Evolutionary conservation across 495 filamentous ascomycete species (phyloP).

Genomic region (Penicillium arizonense): DNA sequence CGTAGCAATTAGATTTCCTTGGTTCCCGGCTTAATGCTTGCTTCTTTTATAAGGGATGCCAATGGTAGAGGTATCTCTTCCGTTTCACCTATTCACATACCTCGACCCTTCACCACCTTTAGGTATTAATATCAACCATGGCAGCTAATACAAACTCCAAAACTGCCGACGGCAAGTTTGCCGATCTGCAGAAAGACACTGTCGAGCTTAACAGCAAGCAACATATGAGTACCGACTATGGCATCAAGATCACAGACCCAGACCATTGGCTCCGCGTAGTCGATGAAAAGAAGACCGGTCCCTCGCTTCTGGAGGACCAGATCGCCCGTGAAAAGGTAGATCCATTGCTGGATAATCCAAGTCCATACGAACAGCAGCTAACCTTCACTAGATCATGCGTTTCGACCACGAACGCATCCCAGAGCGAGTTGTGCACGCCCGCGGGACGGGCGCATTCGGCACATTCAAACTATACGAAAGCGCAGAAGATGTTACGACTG

Average conservation of each 20-base stretch:
- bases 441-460: slow-evolving; percentile 80
- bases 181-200: slow-evolving; percentile 34
- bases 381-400: slow-evolving; percentile 59
- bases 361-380: neutral
- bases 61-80: neutral
- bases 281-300: slow-evolving; percentile 61
- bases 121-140: slow-evolving; percentile 5
- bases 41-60: neutral
- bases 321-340: slow-evolving; percentile 73
- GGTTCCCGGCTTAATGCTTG: neutral
- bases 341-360: neutral
- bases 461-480: slow-evolving; percentile 74
- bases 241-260: slow-evolving; percentile 67
- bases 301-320: slow-evolving; percentile 77
- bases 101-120: neutral
- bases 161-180: slow-evolving; percentile 21
- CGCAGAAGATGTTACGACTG: slow-evolving; percentile 65
- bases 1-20: neutral
- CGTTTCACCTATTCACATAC: neutral
- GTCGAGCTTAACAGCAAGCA: slow-evolving; percentile 33
- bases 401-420: slow-evolving; percentile 90
- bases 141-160: slow-evolving; percentile 6
- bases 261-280: slow-evolving; percentile 77
- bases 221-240: slow-evolving; percentile 73
- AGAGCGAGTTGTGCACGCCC: slow-evolving; percentile 86